phyloP scores from a whole-genome alignment of 2,329 filamentous ascomycete genomes.

The Graphilbum sp. region DNA sequence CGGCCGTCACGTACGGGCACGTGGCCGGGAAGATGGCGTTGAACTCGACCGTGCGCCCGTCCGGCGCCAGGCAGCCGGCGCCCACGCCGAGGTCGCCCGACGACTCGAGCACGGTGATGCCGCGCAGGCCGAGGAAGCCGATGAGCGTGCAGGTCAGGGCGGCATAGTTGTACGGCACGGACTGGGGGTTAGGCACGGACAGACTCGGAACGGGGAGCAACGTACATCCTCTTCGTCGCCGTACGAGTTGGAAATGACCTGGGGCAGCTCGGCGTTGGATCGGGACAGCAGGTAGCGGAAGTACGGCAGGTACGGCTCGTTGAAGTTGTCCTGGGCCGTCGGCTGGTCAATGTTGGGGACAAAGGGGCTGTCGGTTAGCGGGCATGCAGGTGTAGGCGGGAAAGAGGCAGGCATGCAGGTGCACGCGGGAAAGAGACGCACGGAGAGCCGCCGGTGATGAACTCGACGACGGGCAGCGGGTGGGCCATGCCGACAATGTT shows the following conservation, averaged over 20 bases:
- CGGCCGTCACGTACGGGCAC: slow-evolving; percentile 45
- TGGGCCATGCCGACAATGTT: slow-evolving; percentile 37
- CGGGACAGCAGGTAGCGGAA: slow-evolving; percentile 41
- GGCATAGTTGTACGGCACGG: slow-evolving; percentile 41
- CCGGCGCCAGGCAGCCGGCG: slow-evolving; percentile 11
- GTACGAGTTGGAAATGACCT: slow-evolving; percentile 53
- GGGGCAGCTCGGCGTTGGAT: slow-evolving; percentile 36
- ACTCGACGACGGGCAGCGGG: slow-evolving; percentile 19
- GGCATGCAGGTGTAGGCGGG: not conserved
- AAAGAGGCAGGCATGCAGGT: not conserved
- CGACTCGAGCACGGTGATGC: slow-evolving; percentile 49
- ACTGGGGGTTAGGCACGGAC: slow-evolving; percentile 20
- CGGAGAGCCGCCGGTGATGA: slow-evolving; percentile 11
- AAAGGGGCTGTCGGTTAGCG: slow-evolving; percentile 11
- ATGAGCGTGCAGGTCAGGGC: slow-evolving; percentile 37
- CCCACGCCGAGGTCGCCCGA: slow-evolving; percentile 37
- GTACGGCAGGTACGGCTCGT: slow-evolving; percentile 53
- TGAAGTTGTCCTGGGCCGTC: slow-evolving; percentile 24
- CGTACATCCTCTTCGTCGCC: slow-evolving; percentile 45
- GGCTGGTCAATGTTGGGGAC: slow-evolving; percentile 14
- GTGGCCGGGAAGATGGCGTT: slow-evolving; percentile 21
- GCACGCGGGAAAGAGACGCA: slow-evolving; percentile 15
- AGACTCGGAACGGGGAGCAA: slow-evolving; percentile 1
- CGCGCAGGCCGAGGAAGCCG: slow-evolving; percentile 46
- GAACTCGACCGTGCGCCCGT: slow-evolving; percentile 20